A percentile compares a stretch with the other conserved stretches of the same genome.
phyloP scores from a whole-genome alignment of 306 rosid genomes.

The Cicer yamashitae region DNA sequence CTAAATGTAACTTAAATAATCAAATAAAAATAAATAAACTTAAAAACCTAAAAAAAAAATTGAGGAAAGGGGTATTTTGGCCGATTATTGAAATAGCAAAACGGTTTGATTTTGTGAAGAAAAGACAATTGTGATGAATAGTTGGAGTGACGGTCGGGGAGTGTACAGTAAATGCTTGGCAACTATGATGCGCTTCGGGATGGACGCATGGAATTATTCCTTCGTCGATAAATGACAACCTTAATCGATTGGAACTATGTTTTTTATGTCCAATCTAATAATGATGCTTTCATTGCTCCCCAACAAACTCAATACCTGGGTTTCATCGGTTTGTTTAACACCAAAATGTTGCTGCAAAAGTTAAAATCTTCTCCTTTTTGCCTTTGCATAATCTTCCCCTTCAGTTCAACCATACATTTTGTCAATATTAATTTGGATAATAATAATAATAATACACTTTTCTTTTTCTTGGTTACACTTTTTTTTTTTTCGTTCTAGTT shows the following conservation, averaged over 20 bases:
- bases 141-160: not conserved
- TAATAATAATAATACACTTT: not conserved
- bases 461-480: no score
- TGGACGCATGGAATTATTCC: constrained; percentile 35
- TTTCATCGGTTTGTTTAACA: constrained; percentile 52
- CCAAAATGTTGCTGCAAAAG: constrained; percentile 32
- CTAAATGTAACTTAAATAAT: no score
- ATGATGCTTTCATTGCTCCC: constrained; percentile 43
- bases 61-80: no score
- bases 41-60: no score
- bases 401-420: not conserved
- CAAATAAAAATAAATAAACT: no score
- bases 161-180: not conserved
- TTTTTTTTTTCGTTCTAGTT: no score
- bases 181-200: not conserved
- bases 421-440: not conserved
- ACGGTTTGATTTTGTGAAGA: not conserved
- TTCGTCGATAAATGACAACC: constrained; percentile 34
- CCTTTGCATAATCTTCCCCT: not conserved
- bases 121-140: not conserved
- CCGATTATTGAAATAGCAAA: no score
- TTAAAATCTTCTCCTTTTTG: not conserved
- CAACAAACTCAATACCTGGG: constrained; percentile 55
- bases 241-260: constrained; percentile 52
- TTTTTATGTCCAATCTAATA: not conserved